A percentile compares a stretch with the other conserved stretches of the same genome.
phyloP scores from a whole-genome alignment of 495 filamentous ascomycete genomes.

The Aspergillus haitiensis region DNA sequence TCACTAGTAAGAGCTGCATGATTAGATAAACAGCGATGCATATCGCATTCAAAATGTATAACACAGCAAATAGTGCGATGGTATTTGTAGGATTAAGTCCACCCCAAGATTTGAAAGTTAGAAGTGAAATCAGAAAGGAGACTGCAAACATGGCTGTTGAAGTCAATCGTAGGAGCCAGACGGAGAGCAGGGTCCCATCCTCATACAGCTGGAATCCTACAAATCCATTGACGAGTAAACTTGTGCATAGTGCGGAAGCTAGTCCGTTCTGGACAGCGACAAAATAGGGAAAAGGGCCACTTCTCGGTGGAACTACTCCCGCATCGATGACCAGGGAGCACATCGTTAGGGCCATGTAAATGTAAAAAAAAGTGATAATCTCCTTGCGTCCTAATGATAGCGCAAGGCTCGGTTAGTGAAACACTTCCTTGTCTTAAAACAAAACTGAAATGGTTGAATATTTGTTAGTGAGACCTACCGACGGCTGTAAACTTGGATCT shows the following conservation, averaged over 20 bases:
- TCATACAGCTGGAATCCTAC: conserved; percentile 99
- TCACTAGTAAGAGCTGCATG: conserved; percentile 84
- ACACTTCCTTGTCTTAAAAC: neutral
- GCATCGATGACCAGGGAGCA: conserved; percentile 89
- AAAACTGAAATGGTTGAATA: neutral
- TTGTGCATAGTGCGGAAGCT: conserved; percentile 82
- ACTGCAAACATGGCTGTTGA: conserved; percentile 83
- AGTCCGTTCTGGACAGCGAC: conserved; percentile 87
- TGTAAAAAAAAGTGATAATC: conserved; percentile 96
- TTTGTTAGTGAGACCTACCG: conserved; percentile 59
- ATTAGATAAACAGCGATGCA: conserved; percentile 82
- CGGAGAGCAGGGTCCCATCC: conserved; percentile 91
- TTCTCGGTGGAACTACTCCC: conserved; percentile 84
- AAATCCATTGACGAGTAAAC: conserved; percentile 94
- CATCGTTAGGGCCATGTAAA: conserved; percentile 88
- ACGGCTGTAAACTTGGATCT: conserved; percentile 98
- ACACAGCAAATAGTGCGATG: conserved; percentile 83
- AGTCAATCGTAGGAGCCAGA: conserved; percentile 84
- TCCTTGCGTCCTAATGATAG: conserved; percentile 80
- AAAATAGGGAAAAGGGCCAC: conserved; percentile 83
- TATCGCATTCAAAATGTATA: conserved; percentile 89
- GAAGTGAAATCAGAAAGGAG: conserved; percentile 79
- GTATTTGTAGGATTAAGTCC: conserved; percentile 84
- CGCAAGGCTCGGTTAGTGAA: conserved; percentile 6
- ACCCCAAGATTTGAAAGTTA: conserved; percentile 91